phyloP scores from a whole-genome alignment of 1,139 yeast genomes.

The Lodderomyces orthopsilosis region DNA sequence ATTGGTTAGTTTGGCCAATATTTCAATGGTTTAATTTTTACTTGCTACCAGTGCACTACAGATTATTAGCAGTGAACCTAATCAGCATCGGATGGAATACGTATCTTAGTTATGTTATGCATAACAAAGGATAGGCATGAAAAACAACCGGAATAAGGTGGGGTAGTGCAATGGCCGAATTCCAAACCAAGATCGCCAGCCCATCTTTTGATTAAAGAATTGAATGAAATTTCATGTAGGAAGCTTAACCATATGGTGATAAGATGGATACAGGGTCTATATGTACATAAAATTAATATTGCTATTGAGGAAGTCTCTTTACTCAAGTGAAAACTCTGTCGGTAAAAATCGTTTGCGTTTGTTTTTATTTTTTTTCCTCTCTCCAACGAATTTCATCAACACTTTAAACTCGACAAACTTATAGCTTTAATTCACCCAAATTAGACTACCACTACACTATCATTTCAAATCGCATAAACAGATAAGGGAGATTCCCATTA shows the following conservation, averaged over 20 bases:
- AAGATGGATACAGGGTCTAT: too few relatives aligned
- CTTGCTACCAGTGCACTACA: conserved; percentile 64
- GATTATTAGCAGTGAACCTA: conserved; percentile 67
- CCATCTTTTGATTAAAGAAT: too few relatives aligned
- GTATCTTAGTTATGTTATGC: conserved; percentile 50
- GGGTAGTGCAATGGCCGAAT: too few relatives aligned
- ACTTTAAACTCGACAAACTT: neutral
- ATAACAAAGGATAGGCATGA: conserved; percentile 1
- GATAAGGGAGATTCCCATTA: conserved; percentile 5
- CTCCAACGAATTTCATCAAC: neutral
- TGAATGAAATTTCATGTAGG: too few relatives aligned
- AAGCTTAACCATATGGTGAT: too few relatives aligned
- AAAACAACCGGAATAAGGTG: too few relatives aligned
- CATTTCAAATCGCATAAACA: neutral
- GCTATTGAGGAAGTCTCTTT: too few relatives aligned
- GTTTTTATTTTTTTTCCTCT: neutral
- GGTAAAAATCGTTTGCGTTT: neutral
- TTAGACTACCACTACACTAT: neutral
- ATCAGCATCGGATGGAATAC: conserved; percentile 86
- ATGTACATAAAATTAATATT: too few relatives aligned
- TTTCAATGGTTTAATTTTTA: conserved; percentile 74
- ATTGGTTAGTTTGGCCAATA: conserved; percentile 87
- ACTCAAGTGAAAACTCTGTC: neutral
- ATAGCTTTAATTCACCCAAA: too few relatives aligned
- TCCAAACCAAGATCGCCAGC: too few relatives aligned